phyloP scores from a whole-genome alignment of 2,329 filamentous ascomycete species.

The Esteya vermicola region DNA sequence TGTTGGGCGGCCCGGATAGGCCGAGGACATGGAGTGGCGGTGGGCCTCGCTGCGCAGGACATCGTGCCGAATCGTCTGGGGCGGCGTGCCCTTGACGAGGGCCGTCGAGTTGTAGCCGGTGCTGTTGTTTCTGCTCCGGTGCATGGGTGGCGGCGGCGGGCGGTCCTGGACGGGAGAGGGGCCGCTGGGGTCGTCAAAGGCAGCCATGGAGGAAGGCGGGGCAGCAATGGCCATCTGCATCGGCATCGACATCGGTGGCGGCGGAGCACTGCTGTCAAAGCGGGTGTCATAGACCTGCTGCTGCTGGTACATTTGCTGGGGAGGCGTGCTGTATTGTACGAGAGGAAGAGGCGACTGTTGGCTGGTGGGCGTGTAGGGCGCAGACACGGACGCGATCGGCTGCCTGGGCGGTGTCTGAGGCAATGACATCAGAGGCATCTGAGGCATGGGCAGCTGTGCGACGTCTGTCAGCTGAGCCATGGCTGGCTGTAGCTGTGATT shows the following conservation, averaged over 20 bases:
- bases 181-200: slow-evolving; percentile 3
- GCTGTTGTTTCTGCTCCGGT: slow-evolving; percentile 33
- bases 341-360: neutral
- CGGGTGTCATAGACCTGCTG: slow-evolving; percentile 17
- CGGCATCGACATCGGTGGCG: neutral
- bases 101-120: slow-evolving; percentile 28
- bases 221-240: too few relatives aligned
- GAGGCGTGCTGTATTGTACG: neutral
- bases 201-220: neutral
- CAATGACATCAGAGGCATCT: too few relatives aligned
- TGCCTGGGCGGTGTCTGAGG: too few relatives aligned
- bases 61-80: slow-evolving; percentile 40
- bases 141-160: slow-evolving; percentile 42
- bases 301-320: neutral
- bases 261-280: too few relatives aligned
- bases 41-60: slow-evolving; percentile 44
- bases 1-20: slow-evolving; percentile 37
- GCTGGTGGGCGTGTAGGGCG: neutral
- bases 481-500: neutral
- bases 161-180: slow-evolving; percentile 18
- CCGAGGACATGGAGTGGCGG: slow-evolving; percentile 29
- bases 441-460: too few relatives aligned
- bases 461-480: too few relatives aligned
- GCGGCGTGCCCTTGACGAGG: slow-evolving; percentile 25
- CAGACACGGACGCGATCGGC: too few relatives aligned